Evolutionary conservation across 2,329 filamentous ascomycete genomes (phyloP), one percentile per base, ranked within the genome.

Genomic region (Fusarium sp.): DNA sequence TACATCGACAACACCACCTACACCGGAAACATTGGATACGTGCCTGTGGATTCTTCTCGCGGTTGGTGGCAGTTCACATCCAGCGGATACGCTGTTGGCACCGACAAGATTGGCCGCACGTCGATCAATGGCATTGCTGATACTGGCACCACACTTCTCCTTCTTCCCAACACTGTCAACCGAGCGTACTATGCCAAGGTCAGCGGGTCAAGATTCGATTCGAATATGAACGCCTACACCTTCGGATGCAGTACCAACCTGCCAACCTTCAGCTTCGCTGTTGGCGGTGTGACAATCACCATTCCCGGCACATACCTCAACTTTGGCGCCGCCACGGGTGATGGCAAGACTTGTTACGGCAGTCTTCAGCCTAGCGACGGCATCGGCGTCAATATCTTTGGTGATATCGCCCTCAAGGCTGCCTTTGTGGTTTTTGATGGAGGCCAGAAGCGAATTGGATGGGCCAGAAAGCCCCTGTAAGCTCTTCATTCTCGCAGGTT

Each of bases 1-100:
- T 87, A 82, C 75, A 91, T 95, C 77, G 92, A 95, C 80, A 79
- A 78, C 2, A 84, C 83, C 65, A 91, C 93, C 76, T 93, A 92
- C 81, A 85, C 81, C 2, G 93, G 93, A 36, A 77, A 86, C 5
- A 87, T 95, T 77, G 82, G 86, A 25, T 94, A 91, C 80, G 85
- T 91, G 22, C 84, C 88, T 11, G 86, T 94, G 70, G 89, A 94
- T 79, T 86, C 74, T 75, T 85, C 83, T 57, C 79, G 89, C 9
- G 92, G 92, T 11, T 93, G 88, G 84, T 94, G 92, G 92, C 82
- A 85, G 47, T 92, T 93, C 84, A 82, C 68, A 5, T 65, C 78
- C 5, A 45, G 63, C 14, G 77, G 77, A 6, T 78, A 74, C 45
- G 67, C 68, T 9, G 66, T 79, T 18, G 77, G 77, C 2, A 66